Evolutionary conservation across 2,329 filamentous ascomycete species (phyloP).

Genomic region (Cladosporium sp.): DNA sequence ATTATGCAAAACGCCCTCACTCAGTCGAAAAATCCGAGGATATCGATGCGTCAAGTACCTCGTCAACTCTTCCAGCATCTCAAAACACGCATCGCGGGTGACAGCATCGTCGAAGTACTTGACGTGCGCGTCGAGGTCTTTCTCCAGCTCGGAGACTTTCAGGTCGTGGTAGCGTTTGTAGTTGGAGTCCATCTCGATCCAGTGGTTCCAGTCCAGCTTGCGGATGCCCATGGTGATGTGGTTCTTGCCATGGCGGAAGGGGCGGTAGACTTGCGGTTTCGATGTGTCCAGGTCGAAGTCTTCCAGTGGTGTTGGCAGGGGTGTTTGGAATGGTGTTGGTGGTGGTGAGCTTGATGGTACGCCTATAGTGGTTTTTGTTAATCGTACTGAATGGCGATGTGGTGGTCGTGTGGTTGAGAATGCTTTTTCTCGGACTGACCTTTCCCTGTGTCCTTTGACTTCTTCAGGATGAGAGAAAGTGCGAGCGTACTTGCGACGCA

Average conservation of each 20-base stretch:
- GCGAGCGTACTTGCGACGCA: no score
- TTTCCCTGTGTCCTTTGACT: no score
- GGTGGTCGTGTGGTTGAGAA: no score
- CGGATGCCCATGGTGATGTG: conserved; percentile 10
- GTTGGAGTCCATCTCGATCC: conserved; percentile 10
- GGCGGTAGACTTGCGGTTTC: conserved; percentile 5
- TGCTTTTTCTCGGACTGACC: no score
- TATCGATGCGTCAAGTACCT: conserved; percentile 7
- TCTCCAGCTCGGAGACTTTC: conserved; percentile 9
- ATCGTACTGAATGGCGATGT: no score
- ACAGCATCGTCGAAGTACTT: conserved; percentile 1
- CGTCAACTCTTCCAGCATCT: conserved; percentile 9
- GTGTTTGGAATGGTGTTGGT: conserved; percentile 5
- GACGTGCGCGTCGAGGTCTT: conserved; percentile 8
- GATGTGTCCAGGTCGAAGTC: conserved; percentile 9
- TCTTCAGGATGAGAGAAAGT: no score
- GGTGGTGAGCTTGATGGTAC: not conserved
- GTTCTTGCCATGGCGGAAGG: conserved; percentile 7
- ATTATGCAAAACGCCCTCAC: not conserved
- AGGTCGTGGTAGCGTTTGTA: conserved; percentile 3
- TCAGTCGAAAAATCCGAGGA: conserved; percentile 1
- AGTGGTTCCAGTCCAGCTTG: conserved; percentile 6
- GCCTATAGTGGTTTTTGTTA: no score
- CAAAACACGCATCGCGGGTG: conserved; percentile 5
- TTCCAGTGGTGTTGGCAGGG: conserved; percentile 2